These are phyloP conservation scores for Fagus sylvatica DNA, from an alignment of 306 rosid genomes.

Conservation along the genomic window DNA sequence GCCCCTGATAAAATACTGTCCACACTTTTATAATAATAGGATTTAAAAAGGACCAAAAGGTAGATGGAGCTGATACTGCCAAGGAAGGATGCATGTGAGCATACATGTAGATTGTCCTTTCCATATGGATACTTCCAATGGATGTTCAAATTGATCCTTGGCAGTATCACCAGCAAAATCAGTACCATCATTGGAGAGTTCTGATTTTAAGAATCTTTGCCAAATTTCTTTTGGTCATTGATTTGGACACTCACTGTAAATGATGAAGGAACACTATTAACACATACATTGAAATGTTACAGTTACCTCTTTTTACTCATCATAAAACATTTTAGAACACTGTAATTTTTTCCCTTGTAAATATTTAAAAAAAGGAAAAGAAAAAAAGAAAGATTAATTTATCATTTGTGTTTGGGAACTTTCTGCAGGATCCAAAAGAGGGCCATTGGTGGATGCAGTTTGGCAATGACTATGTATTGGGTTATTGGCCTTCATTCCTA, in stretches of 20 bases:
- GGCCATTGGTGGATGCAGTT: slow-evolving; percentile 99
- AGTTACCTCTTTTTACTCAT: slow-evolving; percentile 12
- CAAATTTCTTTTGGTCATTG: slow-evolving; percentile 27
- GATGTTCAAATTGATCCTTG: slow-evolving; percentile 3
- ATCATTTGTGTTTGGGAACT: not conserved
- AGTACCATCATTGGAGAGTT: slow-evolving; percentile 19
- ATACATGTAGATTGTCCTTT: slow-evolving; percentile 1
- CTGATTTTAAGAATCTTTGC: slow-evolving; percentile 45
- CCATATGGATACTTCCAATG: not conserved
- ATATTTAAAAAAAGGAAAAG: slow-evolving; percentile 4
- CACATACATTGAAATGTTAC: slow-evolving; percentile 15
- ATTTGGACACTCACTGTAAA: slow-evolving; percentile 22
- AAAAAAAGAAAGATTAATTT: not conserved
- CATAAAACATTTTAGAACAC: slow-evolving; percentile 2
- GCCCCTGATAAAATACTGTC: not conserved
- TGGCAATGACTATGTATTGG: slow-evolving; percentile 78
- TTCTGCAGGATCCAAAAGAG: slow-evolving; percentile 80
- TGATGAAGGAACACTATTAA: not conserved
- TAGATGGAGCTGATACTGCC: slow-evolving; percentile 8
- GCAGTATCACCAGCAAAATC: not conserved
- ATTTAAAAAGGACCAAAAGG: not conserved
- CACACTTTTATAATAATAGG: not conserved
- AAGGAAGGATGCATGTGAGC: slow-evolving; percentile 8
- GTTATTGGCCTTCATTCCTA: slow-evolving; percentile 94
- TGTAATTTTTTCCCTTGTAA: not conserved